These are phyloP conservation scores for Hyphodiscus hymeniophilus DNA, from an alignment of 495 filamentous ascomycete genomes.

Conservation along the genomic window DNA sequence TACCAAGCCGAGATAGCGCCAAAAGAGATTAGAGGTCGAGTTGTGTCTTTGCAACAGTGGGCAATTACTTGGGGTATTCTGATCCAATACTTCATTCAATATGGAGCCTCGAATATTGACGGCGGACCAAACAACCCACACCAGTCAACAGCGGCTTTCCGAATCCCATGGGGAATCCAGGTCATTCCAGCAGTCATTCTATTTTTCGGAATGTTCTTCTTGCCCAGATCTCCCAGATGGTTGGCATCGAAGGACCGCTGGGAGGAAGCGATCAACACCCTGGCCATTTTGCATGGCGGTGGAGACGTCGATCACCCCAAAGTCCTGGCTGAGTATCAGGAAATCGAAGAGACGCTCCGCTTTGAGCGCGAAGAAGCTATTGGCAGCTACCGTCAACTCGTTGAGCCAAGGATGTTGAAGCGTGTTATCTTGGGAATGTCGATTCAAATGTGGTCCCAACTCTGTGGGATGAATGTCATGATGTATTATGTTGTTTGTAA, in stretches of 20 bases:
- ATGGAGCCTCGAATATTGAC: slow-evolving; percentile 53
- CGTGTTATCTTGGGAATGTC: slow-evolving; percentile 64
- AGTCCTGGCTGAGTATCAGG: slow-evolving; percentile 55
- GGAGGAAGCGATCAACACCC: slow-evolving; percentile 57
- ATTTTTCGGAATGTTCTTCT: slow-evolving; percentile 58
- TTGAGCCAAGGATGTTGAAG: slow-evolving; percentile 53
- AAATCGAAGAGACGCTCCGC: slow-evolving; percentile 55
- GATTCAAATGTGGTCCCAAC: slow-evolving; percentile 68
- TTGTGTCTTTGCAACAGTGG: slow-evolving; percentile 69
- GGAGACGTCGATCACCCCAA: slow-evolving; percentile 52
- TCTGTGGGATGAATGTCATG: slow-evolving; percentile 74
- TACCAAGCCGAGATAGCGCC: slow-evolving; percentile 75
- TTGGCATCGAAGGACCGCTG: slow-evolving; percentile 66
- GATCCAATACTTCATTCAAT: slow-evolving; percentile 66
- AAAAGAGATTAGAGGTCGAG: slow-evolving; percentile 67
- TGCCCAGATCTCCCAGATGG: slow-evolving; percentile 70
- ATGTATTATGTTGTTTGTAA: slow-evolving; percentile 28
- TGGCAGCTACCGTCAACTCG: slow-evolving; percentile 48
- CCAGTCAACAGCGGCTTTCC: slow-evolving; percentile 52
- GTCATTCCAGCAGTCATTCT: slow-evolving; percentile 61
- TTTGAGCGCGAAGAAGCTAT: slow-evolving; percentile 54
- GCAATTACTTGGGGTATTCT: slow-evolving; percentile 63
- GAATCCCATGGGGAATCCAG: slow-evolving; percentile 70
- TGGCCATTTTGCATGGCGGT: slow-evolving; percentile 57
- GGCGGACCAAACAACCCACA: slow-evolving; percentile 50